Base-by-base conservation (phyloP, 768 basidiomycete species). In the Dioszegia hungarica region DNA sequence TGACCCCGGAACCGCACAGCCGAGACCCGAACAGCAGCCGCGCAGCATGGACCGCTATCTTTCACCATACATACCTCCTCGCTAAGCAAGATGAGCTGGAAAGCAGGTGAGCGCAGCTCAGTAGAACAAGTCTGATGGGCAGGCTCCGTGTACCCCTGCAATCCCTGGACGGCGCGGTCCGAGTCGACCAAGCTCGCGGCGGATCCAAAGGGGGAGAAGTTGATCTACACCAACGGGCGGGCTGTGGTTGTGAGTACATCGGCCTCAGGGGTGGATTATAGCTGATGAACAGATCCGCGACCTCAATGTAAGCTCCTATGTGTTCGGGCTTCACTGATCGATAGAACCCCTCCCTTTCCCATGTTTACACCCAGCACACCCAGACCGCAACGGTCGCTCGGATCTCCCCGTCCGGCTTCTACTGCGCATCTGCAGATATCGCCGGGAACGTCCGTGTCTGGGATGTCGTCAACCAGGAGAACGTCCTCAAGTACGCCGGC, bases 341-440 rank as follows among this genome's bases (percentile, higher is more conserved):
- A 37, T 63, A 91, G 92, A 84, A 88, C 71, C 83, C 86, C 12
- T 78, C 80, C 2, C 76, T 82, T 5, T 82, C 85, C 12, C 80
- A 79, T 12, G 80, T 85, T 22, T 91, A 93, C 71, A 80, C 83
- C 40, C 72, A 87, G 27, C 92, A 95, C 76, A 82, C 85, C 3
- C 85, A 90, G 63, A 85, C 86, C 53, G 82, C 90, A 6, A 92
- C 89, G 1, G 89, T 93, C 17, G 93, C 94, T 14, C 84, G 89
- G 34, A 83, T 95, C 66, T 91, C 91, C 1, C 93, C 92, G 0
- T 88, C 90, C 1, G 93, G 94, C 25, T 95, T 86, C 77, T 98
- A 97, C 77, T 91, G 89, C 70, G 93, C 94, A 3, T 94, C 90
- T 28, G 94, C 83, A 22, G 93, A 98, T 73, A 77, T 82, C 3